Evolutionary conservation across 805 yeast species (phyloP).

Genomic region (Kluyveromyces nonfermentans): DNA sequence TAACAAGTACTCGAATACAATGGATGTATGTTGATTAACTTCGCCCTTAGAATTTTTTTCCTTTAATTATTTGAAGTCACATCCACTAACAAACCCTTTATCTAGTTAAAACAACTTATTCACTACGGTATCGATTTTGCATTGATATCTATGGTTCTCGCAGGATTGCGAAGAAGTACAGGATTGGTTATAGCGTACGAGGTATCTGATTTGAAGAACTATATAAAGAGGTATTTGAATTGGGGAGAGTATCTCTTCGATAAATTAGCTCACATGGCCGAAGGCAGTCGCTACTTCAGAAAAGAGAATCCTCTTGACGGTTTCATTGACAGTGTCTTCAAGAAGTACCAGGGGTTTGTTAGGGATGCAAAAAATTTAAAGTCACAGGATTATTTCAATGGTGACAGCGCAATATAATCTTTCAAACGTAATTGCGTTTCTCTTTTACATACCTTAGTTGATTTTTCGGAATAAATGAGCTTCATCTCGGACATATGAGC

Average conservation of each 20-base stretch:
- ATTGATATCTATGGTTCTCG: slow-evolving; percentile 68
- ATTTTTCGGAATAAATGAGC: too few relatives aligned
- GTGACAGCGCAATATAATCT: too few relatives aligned
- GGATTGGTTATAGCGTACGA: slow-evolving; percentile 46
- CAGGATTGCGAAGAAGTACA: slow-evolving; percentile 77
- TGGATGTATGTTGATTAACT: background rate
- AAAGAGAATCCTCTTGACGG: slow-evolving; percentile 17
- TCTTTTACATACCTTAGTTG: too few relatives aligned
- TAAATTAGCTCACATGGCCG: slow-evolving; percentile 36
- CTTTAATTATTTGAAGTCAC: background rate
- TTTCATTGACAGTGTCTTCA: slow-evolving; percentile 16
- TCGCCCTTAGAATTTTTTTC: too few relatives aligned
- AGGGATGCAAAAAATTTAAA: slow-evolving; percentile 4
- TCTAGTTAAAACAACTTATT: slow-evolving; percentile 20
- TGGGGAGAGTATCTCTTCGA: slow-evolving; percentile 58
- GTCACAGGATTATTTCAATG: background rate
- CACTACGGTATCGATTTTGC: slow-evolving; percentile 75
- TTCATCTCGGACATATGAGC: too few relatives aligned
- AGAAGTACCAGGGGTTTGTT: slow-evolving; percentile 19
- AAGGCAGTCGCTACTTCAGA: slow-evolving; percentile 40
- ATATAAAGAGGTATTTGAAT: slow-evolving; percentile 43
- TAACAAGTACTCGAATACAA: background rate
- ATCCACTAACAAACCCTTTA: background rate
- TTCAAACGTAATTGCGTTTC: too few relatives aligned
- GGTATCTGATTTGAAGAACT: slow-evolving; percentile 32